phyloP scores from a whole-genome alignment of 345 rosid species.

The Syzygium grande region DNA sequence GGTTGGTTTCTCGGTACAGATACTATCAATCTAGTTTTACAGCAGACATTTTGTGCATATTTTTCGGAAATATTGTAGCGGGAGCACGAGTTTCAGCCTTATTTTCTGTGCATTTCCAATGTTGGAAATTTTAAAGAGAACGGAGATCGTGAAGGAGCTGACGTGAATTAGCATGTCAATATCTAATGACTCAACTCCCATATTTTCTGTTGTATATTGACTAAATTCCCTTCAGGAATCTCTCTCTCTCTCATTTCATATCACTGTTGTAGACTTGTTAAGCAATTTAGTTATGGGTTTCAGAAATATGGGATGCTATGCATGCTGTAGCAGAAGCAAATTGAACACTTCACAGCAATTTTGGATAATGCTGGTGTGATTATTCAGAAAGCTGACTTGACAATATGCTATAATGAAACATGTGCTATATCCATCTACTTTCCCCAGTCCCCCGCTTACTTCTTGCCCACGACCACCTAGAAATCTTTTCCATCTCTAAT shows the following conservation, averaged over 20 bases:
- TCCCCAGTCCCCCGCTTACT: background rate
- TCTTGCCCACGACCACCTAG: background rate
- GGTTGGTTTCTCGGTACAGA: no score
- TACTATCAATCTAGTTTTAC: no score
- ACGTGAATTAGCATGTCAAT: background rate
- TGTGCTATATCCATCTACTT: conserved; percentile 19
- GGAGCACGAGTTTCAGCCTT: background rate
- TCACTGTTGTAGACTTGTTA: background rate
- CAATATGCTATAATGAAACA: conserved; percentile 81
- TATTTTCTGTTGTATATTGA: background rate
- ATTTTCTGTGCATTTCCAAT: background rate
- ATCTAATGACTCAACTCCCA: background rate
- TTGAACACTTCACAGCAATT: conserved; percentile 48
- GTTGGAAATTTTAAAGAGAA: background rate
- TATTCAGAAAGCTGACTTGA: conserved; percentile 60
- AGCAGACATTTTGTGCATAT: no score
- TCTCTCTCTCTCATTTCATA: background rate
- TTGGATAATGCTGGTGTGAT: conserved; percentile 80
- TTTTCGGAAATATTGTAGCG: background rate
- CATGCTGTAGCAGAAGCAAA: conserved; percentile 71
- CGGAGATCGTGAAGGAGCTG: background rate
- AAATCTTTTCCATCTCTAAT: background rate
- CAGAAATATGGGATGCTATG: conserved; percentile 9
- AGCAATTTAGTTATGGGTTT: background rate
- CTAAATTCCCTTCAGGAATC: background rate